phyloP scores from a whole-genome alignment of 257 asterid species.

The Cynanchum wilfordii region DNA sequence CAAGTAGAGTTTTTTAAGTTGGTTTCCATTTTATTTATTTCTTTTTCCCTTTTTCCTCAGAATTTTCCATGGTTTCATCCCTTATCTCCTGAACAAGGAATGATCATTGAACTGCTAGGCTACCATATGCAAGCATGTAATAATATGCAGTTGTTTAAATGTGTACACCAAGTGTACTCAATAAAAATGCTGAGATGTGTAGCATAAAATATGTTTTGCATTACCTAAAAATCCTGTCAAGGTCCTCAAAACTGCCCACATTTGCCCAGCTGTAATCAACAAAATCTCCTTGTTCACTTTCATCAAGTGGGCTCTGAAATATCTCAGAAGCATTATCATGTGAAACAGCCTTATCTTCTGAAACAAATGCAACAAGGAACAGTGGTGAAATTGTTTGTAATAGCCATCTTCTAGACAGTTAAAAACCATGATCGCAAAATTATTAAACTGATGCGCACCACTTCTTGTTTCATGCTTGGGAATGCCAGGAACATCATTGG shows the following conservation, averaged over 20 bases:
- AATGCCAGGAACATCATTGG: conserved; percentile 28
- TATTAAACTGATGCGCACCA: conserved; percentile 19
- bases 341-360: conserved; percentile 42
- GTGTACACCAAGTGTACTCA: not conserved
- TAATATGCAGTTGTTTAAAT: not conserved
- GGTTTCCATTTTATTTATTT: not conserved
- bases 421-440: not conserved
- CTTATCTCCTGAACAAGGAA: not conserved
- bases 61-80: not conserved
- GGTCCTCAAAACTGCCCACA: conserved; percentile 90
- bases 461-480: conserved; percentile 32
- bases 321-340: conserved; percentile 42
- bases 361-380: conserved; percentile 11
- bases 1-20: not conserved
- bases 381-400: not conserved
- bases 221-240: conserved; percentile 90
- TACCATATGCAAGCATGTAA: not conserved
- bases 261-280: conserved; percentile 81
- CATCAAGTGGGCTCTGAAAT: conserved; percentile 50
- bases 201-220: conserved; percentile 13
- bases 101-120: not conserved
- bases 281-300: conserved; percentile 58
- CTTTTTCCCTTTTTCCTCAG: not conserved
- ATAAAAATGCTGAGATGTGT: not conserved
- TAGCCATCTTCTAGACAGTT: not conserved